Base-by-base conservation (phyloP, 768 basidiomycete species). In the Trametes sanguinea region DNA sequence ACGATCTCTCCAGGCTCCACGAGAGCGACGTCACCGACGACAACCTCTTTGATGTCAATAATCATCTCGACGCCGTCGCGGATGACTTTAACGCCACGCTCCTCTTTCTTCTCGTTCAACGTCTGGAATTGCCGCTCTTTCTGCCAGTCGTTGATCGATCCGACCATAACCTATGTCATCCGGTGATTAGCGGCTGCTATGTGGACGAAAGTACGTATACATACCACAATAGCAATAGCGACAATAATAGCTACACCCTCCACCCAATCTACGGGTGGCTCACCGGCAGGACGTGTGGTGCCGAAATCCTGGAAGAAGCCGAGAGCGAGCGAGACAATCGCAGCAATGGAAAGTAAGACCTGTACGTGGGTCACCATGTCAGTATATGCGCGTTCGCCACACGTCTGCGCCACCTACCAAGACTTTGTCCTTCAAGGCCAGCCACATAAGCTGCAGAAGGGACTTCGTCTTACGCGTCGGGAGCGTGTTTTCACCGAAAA, bases 71-170 rank as follows among this genome's bases (percentile, higher is more conserved):
- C 62, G 27, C 69, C 74, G 45, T 67, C 65, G 8, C 68, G 70
- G 35, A 66, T 65, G 46, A 91, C 92, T 76, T 92, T 94, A 72
- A 96, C 84, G 65, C 83, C 85, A 30, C 97, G 90, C 67, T 96
- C 97, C 59, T 98, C 96, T 75, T 96, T 96, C 76, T 95, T 90
- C 67, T 90, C 92, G 70, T 98, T 98, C 44, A 99, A 83, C 17
- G 79, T 81, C 69, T 89, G 87, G 80, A 99, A 99, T 76, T 98
- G 97, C 2, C 88, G 87, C 74, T 99, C 97, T 75, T 98, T 98
- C 75, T 98, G 95, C 90, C 92, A 99, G 75, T 99, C 97, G 70
- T 98, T 98, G 46, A 98, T 67, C 11, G 95, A 94, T 33, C 96
- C 96, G 59, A 99, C 96, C 45, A 94, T 68, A 60, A 93, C 88